phyloP scores from a whole-genome alignment of 441 rosid species.

The Pelargonium australe region DNA sequence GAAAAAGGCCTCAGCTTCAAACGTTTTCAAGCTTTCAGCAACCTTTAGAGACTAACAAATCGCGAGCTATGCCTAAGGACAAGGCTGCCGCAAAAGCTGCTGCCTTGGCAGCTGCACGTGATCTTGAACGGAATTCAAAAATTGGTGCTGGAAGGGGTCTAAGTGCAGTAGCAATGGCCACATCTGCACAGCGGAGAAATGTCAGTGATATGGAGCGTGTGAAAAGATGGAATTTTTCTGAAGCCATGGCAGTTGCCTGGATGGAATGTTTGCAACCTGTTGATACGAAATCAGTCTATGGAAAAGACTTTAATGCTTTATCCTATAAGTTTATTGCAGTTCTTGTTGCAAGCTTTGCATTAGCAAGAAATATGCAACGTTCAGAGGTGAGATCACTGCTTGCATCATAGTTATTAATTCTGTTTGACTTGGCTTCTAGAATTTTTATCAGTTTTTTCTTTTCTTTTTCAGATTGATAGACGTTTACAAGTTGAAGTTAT shows the following conservation, averaged over 20 bases:
- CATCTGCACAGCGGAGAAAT: conserved; percentile 94
- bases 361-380: conserved; percentile 96
- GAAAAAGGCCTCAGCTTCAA: conserved; percentile 58
- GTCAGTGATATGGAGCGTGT: conserved; percentile 89
- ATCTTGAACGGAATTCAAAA: conserved; percentile 94
- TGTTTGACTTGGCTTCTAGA: neutral
- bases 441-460: neutral
- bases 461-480: conserved; percentile 66
- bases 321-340: conserved; percentile 94
- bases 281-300: conserved; percentile 91
- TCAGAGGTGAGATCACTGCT: conserved; percentile 56
- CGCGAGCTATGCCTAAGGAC: conserved; percentile 75
- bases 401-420: neutral
- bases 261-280: conserved; percentile 97
- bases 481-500: conserved; percentile 71
- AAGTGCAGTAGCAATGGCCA: conserved; percentile 99
- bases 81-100: conserved; percentile 69
- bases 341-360: conserved; percentile 98
- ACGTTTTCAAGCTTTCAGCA: conserved; percentile 95
- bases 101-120: conserved; percentile 98
- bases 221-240: conserved; percentile 82
- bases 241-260: conserved; percentile 99
- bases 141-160: conserved; percentile 99
- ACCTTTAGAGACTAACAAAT: conserved; percentile 54
- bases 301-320: conserved; percentile 93